A percentile compares a stretch with the other conserved stretches of the same genome.
These are phyloP conservation scores for Phytophthora citrophthora DNA, from an alignment of 352 stramenopile genomes.

Conservation along the genomic window DNA sequence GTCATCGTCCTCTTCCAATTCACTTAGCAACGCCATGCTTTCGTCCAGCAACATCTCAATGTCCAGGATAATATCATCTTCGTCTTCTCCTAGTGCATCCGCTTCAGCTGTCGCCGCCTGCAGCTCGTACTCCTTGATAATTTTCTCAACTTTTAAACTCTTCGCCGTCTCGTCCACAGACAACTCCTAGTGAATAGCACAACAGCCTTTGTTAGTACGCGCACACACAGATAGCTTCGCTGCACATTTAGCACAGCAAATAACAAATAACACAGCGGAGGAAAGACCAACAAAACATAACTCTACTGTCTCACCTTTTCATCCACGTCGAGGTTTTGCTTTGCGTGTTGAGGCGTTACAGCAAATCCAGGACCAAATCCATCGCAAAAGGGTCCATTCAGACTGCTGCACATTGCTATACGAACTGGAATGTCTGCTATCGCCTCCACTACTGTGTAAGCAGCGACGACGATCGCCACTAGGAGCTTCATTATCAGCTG, in stretches of 20 bases:
- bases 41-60: conserved; percentile 67
- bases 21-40: conserved; percentile 39
- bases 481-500: conserved; percentile 21
- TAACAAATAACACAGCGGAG: not conserved
- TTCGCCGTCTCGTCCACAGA: conserved; percentile 38
- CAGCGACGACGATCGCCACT: conserved; percentile 2
- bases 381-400: conserved; percentile 72
- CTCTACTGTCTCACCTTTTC: conserved; percentile 42
- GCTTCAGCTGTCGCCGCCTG: conserved; percentile 31
- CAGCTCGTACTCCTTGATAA: conserved; percentile 74
- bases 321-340: conserved; percentile 47
- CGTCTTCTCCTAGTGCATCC: conserved; percentile 26
- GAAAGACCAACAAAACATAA: not conserved
- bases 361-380: conserved; percentile 35
- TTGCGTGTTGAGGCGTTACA: conserved; percentile 44
- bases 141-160: conserved; percentile 58
- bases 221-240: not conserved
- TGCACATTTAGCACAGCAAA: not conserved
- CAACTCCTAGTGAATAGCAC: conserved; percentile 29
- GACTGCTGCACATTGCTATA: conserved; percentile 55
- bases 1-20: conserved; percentile 37
- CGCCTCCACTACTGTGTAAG: conserved; percentile 9
- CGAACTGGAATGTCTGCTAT: not conserved
- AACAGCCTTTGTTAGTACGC: not conserved
- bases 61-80: conserved; percentile 43